Evolutionary conservation across 202 grass and related monocot genomes (phyloP), one percentile per base, ranked within the genome.

Genomic region (Zizania palustris): DNA sequence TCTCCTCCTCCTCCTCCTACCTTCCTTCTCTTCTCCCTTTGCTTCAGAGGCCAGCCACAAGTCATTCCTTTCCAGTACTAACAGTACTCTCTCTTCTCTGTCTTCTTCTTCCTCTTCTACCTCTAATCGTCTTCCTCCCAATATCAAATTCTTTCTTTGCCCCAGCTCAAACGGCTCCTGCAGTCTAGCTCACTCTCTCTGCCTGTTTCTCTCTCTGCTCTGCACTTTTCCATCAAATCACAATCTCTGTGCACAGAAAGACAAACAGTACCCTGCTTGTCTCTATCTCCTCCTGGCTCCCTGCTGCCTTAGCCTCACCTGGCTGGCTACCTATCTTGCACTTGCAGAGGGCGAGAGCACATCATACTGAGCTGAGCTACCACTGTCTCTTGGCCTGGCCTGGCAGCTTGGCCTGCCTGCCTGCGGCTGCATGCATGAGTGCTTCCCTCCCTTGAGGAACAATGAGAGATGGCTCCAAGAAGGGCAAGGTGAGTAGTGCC

Each of bases 391-490:
- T 48, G 78, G 64, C 40, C 80, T 80, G 60, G 43, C 69, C 28
- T 28, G 28, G 28, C 28, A 2, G 28, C 28, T 28, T 28, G 28
- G 28, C 28, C 28, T 28, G 28, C 28, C 28, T 2, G 28, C 28
- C 28, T 28, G 60, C 16, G n/a, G n/a, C 78, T 45, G 60, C 16
- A 36, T 90, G 84, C 75, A 92, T 96, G 93, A 82, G 78, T 56
- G 77, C 45, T 40, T 9, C 11, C 22, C 12, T 3, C 16, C 38
- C 63, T 43, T 82, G 42, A 68, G 83, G 72, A 89, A 91, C 90
- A 80, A 97, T 97, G 93, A 87, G 86, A 85, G 93, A 93, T 97
- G 93, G 84, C 48, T 66, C 72, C 83, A 93, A 87, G 78, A 97
- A 87, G 85, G 91, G 88, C 90, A 97, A 91, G 93, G 93, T 97